These are phyloP conservation scores for Pythium oligandrum DNA, from an alignment of 352 stramenopile species.

Conservation along the genomic window DNA sequence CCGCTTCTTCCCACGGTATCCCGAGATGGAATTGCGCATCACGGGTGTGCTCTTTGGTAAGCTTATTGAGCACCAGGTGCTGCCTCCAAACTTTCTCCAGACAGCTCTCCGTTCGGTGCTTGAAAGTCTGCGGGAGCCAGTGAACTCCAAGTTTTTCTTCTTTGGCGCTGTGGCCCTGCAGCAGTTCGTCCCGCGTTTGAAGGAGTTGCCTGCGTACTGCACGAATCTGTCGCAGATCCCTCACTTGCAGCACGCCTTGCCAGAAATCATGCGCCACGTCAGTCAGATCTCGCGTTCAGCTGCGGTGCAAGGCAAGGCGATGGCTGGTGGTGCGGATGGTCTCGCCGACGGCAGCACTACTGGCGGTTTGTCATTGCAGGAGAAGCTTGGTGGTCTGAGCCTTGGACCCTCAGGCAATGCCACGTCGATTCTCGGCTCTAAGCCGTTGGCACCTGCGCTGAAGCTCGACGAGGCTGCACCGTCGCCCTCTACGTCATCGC, in stretches of 20 bases:
- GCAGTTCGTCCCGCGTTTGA: constrained; percentile 96
- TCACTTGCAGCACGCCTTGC: constrained; percentile 93
- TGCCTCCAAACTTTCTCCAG: constrained; percentile 96
- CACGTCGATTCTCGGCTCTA: not conserved
- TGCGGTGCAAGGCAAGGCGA: constrained; percentile 26
- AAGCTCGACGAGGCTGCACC: constrained; percentile 1
- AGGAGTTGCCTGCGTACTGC: constrained; percentile 97
- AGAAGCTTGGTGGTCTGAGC: constrained; percentile 11
- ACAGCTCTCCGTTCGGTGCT: constrained; percentile 97
- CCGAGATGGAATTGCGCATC: constrained; percentile 98
- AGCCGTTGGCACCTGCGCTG: constrained; percentile 1
- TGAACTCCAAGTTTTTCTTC: constrained; percentile 98
- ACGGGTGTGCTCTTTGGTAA: constrained; percentile 98
- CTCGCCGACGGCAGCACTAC: not conserved
- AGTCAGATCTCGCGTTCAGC: constrained; percentile 75
- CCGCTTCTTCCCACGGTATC: constrained; percentile 98
- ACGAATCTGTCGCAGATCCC: constrained; percentile 97
- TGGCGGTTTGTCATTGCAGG: not conserved
- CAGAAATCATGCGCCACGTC: constrained; percentile 88
- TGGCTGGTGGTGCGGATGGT: constrained; percentile 2
- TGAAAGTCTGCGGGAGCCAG: constrained; percentile 94
- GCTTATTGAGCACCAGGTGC: constrained; percentile 98
- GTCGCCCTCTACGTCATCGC: constrained; percentile 9
- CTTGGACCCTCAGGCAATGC: not conserved
- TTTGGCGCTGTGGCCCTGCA: constrained; percentile 98